phyloP scores from a whole-genome alignment of 345 rosid genomes.

The Carallia brachiata region DNA sequence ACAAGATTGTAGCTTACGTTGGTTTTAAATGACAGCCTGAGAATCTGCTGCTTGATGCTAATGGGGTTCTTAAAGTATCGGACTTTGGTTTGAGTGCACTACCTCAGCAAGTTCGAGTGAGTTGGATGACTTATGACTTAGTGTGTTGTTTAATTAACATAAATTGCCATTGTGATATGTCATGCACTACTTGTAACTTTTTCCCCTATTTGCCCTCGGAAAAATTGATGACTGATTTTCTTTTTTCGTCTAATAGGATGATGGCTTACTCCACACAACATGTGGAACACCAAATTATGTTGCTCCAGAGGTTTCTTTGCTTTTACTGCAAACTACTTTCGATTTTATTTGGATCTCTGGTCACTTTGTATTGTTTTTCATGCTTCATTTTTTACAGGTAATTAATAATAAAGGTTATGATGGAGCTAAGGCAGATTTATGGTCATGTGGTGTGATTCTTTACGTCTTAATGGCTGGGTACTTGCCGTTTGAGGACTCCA shows the following conservation, averaged over 20 bases:
- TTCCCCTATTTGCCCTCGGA: not conserved
- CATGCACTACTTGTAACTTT: not conserved
- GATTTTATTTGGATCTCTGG: not conserved
- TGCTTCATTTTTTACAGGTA: constrained; percentile 46
- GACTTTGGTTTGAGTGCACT: constrained; percentile 98
- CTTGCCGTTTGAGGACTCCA: constrained; percentile 93
- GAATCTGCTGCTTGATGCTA: constrained; percentile 87
- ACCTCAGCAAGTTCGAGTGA: constrained; percentile 98
- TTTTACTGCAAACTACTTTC: constrained; percentile 15
- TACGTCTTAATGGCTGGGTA: constrained; percentile 97
- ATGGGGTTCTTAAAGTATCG: constrained; percentile 79
- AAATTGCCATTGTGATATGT: not conserved
- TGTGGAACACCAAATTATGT: constrained; percentile 99
- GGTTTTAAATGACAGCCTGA: constrained; percentile 71
- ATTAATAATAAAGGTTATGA: constrained; percentile 94
- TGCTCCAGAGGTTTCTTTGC: constrained; percentile 89
- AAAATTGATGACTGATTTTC: constrained; percentile 11
- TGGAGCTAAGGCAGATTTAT: constrained; percentile 95
- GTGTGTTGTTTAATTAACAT: not conserved
- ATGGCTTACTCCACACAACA: constrained; percentile 95
- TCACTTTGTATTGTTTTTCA: constrained; percentile 14
- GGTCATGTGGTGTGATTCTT: constrained; percentile 99
- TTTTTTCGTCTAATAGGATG: constrained; percentile 55
- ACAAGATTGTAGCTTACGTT: constrained; percentile 7
- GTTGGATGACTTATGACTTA: constrained; percentile 21